phyloP scores from a whole-genome alignment of 805 yeast genomes.

The Saccharomyces mikatae region DNA sequence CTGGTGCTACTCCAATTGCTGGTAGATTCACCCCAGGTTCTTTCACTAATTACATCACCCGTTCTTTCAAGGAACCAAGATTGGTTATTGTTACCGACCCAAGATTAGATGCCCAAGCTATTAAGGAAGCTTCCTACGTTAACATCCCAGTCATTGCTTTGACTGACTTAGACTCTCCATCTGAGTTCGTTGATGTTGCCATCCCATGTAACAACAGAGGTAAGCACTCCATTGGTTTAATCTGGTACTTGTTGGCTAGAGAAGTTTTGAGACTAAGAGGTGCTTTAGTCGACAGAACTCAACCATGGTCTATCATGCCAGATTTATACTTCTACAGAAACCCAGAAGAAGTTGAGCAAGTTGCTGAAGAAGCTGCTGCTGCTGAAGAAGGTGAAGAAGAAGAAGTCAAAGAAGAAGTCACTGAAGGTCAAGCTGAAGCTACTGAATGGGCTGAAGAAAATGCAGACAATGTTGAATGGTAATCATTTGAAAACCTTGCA shows the following conservation, averaged over 20 bases:
- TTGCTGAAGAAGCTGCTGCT: constrained; percentile 52
- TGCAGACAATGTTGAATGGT: constrained; percentile 20
- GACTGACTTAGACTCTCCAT: constrained; percentile 94
- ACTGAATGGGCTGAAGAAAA: constrained; percentile 47
- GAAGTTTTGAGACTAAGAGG: constrained; percentile 98
- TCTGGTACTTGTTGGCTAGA: constrained; percentile 98
- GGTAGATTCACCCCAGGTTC: constrained; percentile 99
- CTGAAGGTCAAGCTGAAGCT: constrained; percentile 51
- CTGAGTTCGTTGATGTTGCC: constrained; percentile 96
- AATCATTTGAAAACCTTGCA: constrained; percentile 3
- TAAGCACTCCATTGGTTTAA: constrained; percentile 96
- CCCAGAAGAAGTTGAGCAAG: constrained; percentile 92
- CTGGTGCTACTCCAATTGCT: constrained; percentile 98
- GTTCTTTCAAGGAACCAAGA: constrained; percentile 99
- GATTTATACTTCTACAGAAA: constrained; percentile 99
- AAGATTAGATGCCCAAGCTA: constrained; percentile 98
- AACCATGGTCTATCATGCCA: constrained; percentile 97
- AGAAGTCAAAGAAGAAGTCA: constrained; percentile 70
- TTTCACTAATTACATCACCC: constrained; percentile 98
- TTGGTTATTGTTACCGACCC: constrained; percentile 97
- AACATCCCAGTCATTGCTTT: constrained; percentile 99
- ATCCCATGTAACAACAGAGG: constrained; percentile 99
- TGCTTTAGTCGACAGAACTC: constrained; percentile 84
- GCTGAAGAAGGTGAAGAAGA: constrained; percentile 61
- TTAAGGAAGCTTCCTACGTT: constrained; percentile 97